These are phyloP conservation scores for Cyclotella choctawhatcheeana DNA, from an alignment of 108 stramenopile genomes.

Conservation along the genomic window DNA sequence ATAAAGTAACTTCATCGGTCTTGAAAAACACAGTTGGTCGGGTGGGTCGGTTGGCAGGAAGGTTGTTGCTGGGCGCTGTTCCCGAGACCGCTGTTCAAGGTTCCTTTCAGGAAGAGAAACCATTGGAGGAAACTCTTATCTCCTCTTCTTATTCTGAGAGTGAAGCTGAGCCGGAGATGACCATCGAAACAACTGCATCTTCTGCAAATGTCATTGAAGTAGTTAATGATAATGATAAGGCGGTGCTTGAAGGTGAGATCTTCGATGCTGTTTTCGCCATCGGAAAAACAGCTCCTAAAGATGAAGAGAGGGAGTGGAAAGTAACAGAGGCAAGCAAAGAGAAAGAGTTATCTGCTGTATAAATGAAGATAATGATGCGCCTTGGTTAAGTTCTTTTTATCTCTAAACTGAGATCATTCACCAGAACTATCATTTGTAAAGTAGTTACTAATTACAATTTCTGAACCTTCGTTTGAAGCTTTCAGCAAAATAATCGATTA, in stretches of 20 bases:
- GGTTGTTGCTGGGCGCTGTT: constrained; percentile 68
- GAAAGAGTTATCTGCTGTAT: constrained; percentile 34
- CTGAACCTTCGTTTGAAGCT: not conserved
- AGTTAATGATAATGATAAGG: constrained; percentile 44
- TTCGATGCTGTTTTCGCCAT: constrained; percentile 55
- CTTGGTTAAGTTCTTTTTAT: not conserved
- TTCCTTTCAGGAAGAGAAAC: constrained; percentile 68
- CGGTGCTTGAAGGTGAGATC: constrained; percentile 60
- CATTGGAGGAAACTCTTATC: constrained; percentile 19
- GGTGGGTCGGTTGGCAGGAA: constrained; percentile 61
- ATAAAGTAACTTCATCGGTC: constrained; percentile 67
- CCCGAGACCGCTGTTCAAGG: constrained; percentile 80
- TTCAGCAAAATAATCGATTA: not conserved
- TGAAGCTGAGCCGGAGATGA: constrained; percentile 9
- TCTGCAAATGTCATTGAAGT: constrained; percentile 14
- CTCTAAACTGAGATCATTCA: not conserved
- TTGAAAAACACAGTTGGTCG: constrained; percentile 79
- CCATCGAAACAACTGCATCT: constrained; percentile 14
- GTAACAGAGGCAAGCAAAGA: constrained; percentile 21
- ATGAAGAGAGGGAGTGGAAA: constrained; percentile 47
- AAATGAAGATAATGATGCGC: not conserved
- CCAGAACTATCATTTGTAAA: constrained; percentile 1
- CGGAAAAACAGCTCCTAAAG: constrained; percentile 28
- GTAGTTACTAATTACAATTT: not conserved
- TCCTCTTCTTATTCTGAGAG: not conserved